Percentiles rank a stretch among this genome's conserved stretches.
Conservation (phyloP, 306 rosid species). For the Inga leiocalycina region DNA sequence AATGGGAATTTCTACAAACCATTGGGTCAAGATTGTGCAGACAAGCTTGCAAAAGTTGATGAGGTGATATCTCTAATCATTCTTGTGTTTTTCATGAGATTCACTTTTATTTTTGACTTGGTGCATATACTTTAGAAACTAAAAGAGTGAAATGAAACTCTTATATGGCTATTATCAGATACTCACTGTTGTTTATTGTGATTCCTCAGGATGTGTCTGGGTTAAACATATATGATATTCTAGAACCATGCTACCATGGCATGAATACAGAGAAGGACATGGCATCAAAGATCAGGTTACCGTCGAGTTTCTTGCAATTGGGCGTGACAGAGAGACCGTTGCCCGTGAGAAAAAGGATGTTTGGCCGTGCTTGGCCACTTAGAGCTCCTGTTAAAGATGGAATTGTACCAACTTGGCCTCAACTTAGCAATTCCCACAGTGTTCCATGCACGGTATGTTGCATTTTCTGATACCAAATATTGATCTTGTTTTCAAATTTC, state of each 20-base stretch:
- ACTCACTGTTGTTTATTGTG: slow-evolving; percentile 16
- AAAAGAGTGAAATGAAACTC: neutral
- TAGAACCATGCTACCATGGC: slow-evolving; percentile 88
- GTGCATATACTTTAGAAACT: neutral
- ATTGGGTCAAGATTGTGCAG: slow-evolving; percentile 38
- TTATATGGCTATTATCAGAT: neutral
- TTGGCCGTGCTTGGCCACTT: slow-evolving; percentile 97
- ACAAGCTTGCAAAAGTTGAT: slow-evolving; percentile 61
- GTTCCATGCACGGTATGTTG: slow-evolving; percentile 88
- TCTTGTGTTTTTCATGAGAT: neutral
- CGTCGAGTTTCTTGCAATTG: slow-evolving; percentile 69
- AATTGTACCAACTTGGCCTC: slow-evolving; percentile 86
- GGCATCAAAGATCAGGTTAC: slow-evolving; percentile 47
- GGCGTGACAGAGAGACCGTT: slow-evolving; percentile 86
- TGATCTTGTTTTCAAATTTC: neutral
- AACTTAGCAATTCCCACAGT: slow-evolving; percentile 39
- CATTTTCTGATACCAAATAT: neutral
- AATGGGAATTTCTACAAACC: slow-evolving; percentile 61
- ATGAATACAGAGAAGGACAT: slow-evolving; percentile 33
- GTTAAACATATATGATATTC: slow-evolving; percentile 79
- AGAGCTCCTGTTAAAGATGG: slow-evolving; percentile 93
- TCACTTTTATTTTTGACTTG: neutral
- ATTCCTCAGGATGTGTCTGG: slow-evolving; percentile 55
- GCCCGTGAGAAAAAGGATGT: slow-evolving; percentile 88
- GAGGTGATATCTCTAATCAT: slow-evolving; percentile 46